phyloP scores from a whole-genome alignment of 148 eudicot genomes.

The Arbutus unedo region DNA sequence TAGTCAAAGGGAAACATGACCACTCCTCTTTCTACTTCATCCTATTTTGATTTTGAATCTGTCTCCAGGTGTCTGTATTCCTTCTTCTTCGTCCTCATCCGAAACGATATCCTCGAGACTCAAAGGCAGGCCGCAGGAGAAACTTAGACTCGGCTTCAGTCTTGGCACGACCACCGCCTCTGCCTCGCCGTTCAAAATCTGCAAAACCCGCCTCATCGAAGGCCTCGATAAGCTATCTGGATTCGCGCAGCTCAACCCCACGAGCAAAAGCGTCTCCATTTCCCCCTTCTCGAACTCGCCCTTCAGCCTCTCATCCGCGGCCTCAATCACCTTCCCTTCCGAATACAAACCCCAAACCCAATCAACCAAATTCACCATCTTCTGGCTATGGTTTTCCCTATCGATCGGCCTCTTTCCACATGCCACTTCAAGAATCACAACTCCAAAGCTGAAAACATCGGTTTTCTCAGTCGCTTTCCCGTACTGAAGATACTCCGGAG shows the following conservation, averaged over 20 bases:
- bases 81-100: conserved; percentile 49
- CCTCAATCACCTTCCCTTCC: conserved; percentile 52
- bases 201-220: conserved; percentile 72
- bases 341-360: conserved; percentile 75
- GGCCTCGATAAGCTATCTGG: conserved; percentile 72
- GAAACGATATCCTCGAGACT: conserved; percentile 60
- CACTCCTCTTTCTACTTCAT: background rate
- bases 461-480: conserved; percentile 82
- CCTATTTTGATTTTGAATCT: conserved; percentile 30
- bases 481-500: conserved; percentile 81
- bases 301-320: conserved; percentile 48
- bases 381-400: conserved; percentile 40
- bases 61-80: conserved; percentile 11
- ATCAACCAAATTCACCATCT: conserved; percentile 69
- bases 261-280: conserved; percentile 55
- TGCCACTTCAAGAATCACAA: conserved; percentile 70
- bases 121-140: conserved; percentile 55
- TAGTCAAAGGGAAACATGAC: background rate
- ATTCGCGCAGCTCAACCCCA: conserved; percentile 76
- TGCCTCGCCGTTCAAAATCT: conserved; percentile 59
- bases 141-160: conserved; percentile 54
- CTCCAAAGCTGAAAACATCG: conserved; percentile 82
- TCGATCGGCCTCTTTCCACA: conserved; percentile 80
- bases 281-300: conserved; percentile 48
- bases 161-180: conserved; percentile 52